Evolutionary conservation across 2,329 filamentous ascomycete genomes (phyloP), one percentile per base, ranked within the genome.

Genomic region (Lasiodiplodia gonubiensis): DNA sequence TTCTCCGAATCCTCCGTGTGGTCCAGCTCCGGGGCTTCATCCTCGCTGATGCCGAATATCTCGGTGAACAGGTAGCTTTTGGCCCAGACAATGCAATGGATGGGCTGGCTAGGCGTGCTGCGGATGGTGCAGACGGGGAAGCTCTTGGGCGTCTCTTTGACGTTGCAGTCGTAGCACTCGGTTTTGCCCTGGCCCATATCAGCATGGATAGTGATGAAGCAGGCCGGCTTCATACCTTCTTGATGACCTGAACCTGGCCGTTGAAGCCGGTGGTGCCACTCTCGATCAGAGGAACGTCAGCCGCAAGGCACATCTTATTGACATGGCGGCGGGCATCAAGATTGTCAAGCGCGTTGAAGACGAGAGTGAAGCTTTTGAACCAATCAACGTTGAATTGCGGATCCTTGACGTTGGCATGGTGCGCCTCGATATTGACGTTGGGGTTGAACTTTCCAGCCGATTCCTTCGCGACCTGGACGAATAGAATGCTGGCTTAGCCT

Each of bases 21-120:
- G 74, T 97, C 94, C 69, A 98, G 87, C 48, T 90, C 88, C 1
- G 89, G 86, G 1, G 91, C 86, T 70, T 94, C 91, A 69, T 97
- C 93, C 78, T 98, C 94, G 72, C 93, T 96, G 3, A 89, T 88
- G 21, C 95, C 95, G 73, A 97, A 99, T 8, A 99, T 89, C 78
- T 99, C 95, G 71, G 93, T 95, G 69, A 99, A 87, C 10, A 99
- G 85, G 78, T 98, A 99, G 77, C 93, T 97, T 81, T 98, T 99
- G 23, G 88, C 94, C 95, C 95, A 99, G 2, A 99, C 94, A 69
- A 99, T 99, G 81, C 95, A 98, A 80, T 99, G 95, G 52, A 99
- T 98, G 0, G 94, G 92, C 74, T 98, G 94, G 71, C 92, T 97
- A 0, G 95, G 95, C 0, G 94, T 99, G 78, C 93, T 97, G 77